phyloP scores from a whole-genome alignment of 139 green algal species.

The Pycnococcus provasolii region DNA sequence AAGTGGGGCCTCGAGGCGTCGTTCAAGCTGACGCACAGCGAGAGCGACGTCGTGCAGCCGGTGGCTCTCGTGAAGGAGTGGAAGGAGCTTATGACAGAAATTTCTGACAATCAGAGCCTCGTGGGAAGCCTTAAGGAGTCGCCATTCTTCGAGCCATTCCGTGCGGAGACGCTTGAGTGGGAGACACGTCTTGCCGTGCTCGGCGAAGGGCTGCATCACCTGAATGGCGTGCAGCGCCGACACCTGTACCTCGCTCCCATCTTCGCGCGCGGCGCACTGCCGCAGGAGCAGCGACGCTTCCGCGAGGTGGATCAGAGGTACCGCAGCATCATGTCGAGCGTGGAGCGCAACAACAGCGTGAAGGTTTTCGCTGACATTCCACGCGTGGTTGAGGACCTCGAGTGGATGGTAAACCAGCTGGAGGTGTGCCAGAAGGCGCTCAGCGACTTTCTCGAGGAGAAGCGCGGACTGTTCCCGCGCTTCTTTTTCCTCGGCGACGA shows the following conservation, averaged over 20 bases:
- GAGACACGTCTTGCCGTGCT: constrained; percentile 47
- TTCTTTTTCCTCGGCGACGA: constrained; percentile 85
- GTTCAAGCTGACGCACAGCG: constrained; percentile 41
- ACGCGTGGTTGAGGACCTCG: constrained; percentile 5
- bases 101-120: constrained; percentile 64
- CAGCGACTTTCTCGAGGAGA: constrained; percentile 66
- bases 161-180: constrained; percentile 46
- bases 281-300: constrained; percentile 56
- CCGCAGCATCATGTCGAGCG: constrained; percentile 42
- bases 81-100: constrained; percentile 62
- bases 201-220: constrained; percentile 33
- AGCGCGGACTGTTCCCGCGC: constrained; percentile 50
- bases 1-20: constrained; percentile 56
- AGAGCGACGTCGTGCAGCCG: constrained; percentile 6
- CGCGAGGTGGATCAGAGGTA: constrained; percentile 64
- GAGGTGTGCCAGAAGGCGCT: constrained; percentile 68
- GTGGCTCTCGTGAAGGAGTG: constrained; percentile 66
- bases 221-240: constrained; percentile 57
- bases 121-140: constrained; percentile 53
- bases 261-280: constrained; percentile 61
- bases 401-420: constrained; percentile 53
- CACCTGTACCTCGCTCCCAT: constrained; percentile 80
- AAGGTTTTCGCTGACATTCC: constrained; percentile 31
- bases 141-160: constrained; percentile 43
- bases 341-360: constrained; percentile 31